Evolutionary conservation across 805 yeast species (phyloP), one percentile per base, ranked within the genome.

Genomic region (Komagataella ulmi): DNA sequence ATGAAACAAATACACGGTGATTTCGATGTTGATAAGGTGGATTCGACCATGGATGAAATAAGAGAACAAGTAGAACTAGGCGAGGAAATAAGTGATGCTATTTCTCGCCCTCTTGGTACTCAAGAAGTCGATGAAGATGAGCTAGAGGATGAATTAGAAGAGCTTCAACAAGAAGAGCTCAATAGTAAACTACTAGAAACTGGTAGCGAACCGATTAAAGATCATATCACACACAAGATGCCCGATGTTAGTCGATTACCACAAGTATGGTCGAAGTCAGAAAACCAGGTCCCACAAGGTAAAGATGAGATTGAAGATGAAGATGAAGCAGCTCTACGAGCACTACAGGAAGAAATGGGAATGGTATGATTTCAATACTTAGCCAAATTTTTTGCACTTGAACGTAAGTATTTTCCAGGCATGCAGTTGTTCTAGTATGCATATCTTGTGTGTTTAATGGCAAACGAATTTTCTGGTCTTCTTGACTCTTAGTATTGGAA

Each of bases 1-100:
- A 88, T 93, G 96, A 89, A 90, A 65, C 85, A 85, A 62, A 91
- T 93, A 62, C 98, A 93, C 67, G 90, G 89, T 57, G 96, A 89
- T 62, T 81, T 93, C 73, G 84, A 93, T 65, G 88, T 93, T 54
- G 99, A 93, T 68, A 90, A 89, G 72, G 97, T 93, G 46, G 99
- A 93, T 65, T 85, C 83, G 59, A 91, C 97, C 7, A 91, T 93
- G 98, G 99, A 93, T 66, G 96, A 91, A 55, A 88, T 95, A 56
- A 80, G 98, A 59, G 99, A 93, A 65, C 98, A 93, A 69, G 95
- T 91, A 50, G 97, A 91, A 61, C 73, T 88, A 61, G 86, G 96
- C 46, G 97, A 89, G 58, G 99, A 93, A 72, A 89, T 93, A 52
- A 83, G 95, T 49, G 97, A 93, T 53, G 98, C 99, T 45, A 89